Base-by-base conservation (phyloP, 805 yeast genomes). In the Teunomyces kruisii region DNA sequence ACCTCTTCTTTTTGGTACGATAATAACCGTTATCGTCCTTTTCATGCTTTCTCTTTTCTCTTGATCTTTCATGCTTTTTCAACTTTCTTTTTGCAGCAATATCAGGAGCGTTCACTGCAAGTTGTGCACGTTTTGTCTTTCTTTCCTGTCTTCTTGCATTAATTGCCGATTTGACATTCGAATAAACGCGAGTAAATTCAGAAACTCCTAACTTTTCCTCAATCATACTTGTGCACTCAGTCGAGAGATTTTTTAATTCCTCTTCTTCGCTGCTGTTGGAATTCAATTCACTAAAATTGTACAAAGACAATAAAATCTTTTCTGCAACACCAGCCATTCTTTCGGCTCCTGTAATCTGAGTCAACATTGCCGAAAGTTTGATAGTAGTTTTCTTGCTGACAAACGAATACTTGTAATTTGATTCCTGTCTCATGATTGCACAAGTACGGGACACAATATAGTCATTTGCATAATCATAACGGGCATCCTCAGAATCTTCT, bases 91-190 rank as follows among this genome's bases (percentile, higher is more conserved):
- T 78, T 1, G 96, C 94, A n/a, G 88, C 84, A 33, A 78, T 66
- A 12, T 86, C 96, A 0, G 98, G 98, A 3, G 85, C 86, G 15
- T 75, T 78, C 9, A 91, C 74, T 2, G 89, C 86, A 59, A 88
- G 67, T 47, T 86, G 83, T 0, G 96, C 86, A 46, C 90, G 75
- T 58, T 83, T 84, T 0, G 86, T 78, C 59, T 76, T 81, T 65
- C 97, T 80, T 40, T 88, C 95, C 47, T 77, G 76, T 57, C 97
- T 79, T 62, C 88, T 79, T 29, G 70, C 69, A 24, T 64, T 67
- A 17, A 91, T 84, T 13, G 57, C 56, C 51, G 76, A 80, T 59
- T 81, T 80, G n/a, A 89, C 94, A 37, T 70, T 69, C 1, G 86
- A 69, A 57, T 83, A 85, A 1, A 79, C 65, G 15, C 69, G 62